Conservation (phyloP, 208 protist genomes). For the Trypanosoma cruzi region DNA sequence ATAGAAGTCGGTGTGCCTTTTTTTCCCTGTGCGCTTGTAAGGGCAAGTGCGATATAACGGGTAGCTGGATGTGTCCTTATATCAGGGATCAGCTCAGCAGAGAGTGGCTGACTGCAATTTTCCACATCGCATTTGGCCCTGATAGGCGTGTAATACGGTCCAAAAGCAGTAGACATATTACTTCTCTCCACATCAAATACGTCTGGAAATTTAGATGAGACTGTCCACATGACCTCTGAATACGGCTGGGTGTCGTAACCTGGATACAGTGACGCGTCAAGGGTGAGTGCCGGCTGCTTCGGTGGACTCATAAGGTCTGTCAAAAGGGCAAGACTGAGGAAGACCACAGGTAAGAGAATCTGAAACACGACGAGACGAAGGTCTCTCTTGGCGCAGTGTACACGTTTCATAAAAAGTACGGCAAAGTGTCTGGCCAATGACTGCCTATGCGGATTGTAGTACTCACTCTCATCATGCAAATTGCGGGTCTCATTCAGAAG, state of each 20-base stretch:
- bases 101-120: slow-evolving; percentile 48
- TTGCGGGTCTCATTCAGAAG: no score
- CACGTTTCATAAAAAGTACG: slow-evolving; percentile 75
- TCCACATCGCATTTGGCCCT: slow-evolving; percentile 22
- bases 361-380: slow-evolving; percentile 70
- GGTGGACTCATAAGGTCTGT: slow-evolving; percentile 60
- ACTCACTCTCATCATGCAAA: background rate
- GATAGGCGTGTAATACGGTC: slow-evolving; percentile 21
- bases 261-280: slow-evolving; percentile 74
- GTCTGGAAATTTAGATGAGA: slow-evolving; percentile 12
- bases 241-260: slow-evolving; percentile 29
- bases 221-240: slow-evolving; percentile 14
- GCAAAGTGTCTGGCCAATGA: slow-evolving; percentile 70
- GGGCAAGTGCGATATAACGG: slow-evolving; percentile 52
- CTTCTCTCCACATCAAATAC: slow-evolving; percentile 9
- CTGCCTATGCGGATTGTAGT: background rate
- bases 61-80: slow-evolving; percentile 35
- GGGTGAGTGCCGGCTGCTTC: slow-evolving; percentile 47
- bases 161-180: slow-evolving; percentile 18
- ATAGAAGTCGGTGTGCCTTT: slow-evolving; percentile 32
- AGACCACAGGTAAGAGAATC: slow-evolving; percentile 72
- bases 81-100: slow-evolving; percentile 29
- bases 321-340: slow-evolving; percentile 73
- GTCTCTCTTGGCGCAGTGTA: slow-evolving; percentile 78
- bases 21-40: slow-evolving; percentile 34